Conservation (phyloP, 768 basidiomycete species). For the Chalciporus chontae region DNA sequence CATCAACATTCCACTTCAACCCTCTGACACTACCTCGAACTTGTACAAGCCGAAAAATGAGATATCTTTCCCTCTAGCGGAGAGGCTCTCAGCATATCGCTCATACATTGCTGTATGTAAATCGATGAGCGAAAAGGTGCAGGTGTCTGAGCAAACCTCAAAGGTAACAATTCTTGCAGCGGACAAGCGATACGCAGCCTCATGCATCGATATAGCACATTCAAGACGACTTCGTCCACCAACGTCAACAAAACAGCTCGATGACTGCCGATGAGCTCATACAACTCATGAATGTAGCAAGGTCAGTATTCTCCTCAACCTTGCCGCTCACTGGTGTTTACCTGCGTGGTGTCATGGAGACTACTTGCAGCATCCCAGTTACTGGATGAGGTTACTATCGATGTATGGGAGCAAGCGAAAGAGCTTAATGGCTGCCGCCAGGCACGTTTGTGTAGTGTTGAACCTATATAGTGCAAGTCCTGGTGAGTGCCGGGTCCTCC, state of each 20-base stretch:
- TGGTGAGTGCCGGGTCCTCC: not conserved
- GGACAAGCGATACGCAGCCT: not conserved
- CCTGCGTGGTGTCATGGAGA: not conserved
- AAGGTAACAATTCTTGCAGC: slow-evolving; percentile 39
- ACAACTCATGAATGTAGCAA: slow-evolving; percentile 63
- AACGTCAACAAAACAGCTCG: slow-evolving; percentile 36
- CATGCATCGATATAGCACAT: slow-evolving; percentile 49
- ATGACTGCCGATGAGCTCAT: slow-evolving; percentile 61
- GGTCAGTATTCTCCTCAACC: slow-evolving; percentile 39
- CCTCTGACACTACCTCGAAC: slow-evolving; percentile 20
- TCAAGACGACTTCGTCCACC: slow-evolving; percentile 67
- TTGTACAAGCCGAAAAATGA: slow-evolving; percentile 50
- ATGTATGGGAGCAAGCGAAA: slow-evolving; percentile 65
- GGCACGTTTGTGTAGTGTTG: slow-evolving; percentile 8
- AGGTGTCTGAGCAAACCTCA: slow-evolving; percentile 52
- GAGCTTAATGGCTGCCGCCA: slow-evolving; percentile 49
- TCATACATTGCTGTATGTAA: slow-evolving; percentile 60
- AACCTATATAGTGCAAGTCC: not conserved
- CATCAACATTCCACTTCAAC: slow-evolving; percentile 48
- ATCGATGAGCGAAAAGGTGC: slow-evolving; percentile 41
- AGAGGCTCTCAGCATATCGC: slow-evolving; percentile 54
- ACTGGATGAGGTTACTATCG: slow-evolving; percentile 49
- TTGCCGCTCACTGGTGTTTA: slow-evolving; percentile 1
- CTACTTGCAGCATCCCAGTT: slow-evolving; percentile 59
- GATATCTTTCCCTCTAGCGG: slow-evolving; percentile 43